phyloP scores from a whole-genome alignment of 2,329 filamentous ascomycete genomes.

The Emmonsiellopsis sp. region DNA sequence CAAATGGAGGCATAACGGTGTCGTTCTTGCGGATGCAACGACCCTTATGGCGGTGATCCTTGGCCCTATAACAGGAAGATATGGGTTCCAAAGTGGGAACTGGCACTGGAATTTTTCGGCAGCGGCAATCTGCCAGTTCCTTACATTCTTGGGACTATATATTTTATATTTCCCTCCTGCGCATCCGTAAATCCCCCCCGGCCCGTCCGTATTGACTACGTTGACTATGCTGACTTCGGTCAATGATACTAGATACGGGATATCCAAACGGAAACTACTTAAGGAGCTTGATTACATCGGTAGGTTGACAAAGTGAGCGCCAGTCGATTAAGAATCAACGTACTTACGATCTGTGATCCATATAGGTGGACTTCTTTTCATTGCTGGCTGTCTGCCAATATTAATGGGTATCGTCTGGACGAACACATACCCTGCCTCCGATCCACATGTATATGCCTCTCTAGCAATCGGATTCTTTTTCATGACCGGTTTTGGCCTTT shows the following conservation, averaged over 20 bases:
- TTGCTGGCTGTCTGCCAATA: constrained; percentile 26
- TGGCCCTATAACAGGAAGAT: constrained; percentile 37
- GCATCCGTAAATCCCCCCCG: constrained; percentile 24
- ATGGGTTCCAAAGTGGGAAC: constrained; percentile 25
- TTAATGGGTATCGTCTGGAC: constrained; percentile 34
- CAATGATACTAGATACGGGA: constrained; percentile 21
- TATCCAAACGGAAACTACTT: constrained; percentile 26
- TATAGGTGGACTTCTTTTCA: constrained; percentile 25
- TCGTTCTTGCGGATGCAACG: constrained; percentile 34
- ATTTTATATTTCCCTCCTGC: constrained; percentile 33
- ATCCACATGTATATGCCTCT: constrained; percentile 29
- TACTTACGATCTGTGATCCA: too few species aligned
- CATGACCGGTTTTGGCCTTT: constrained; percentile 29
- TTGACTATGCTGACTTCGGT: constrained; percentile 20
- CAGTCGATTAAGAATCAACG: too few species aligned
- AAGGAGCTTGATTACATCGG: constrained; percentile 33
- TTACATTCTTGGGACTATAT: constrained; percentile 36
- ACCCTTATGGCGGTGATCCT: constrained; percentile 39
- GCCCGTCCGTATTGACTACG: constrained; percentile 16
- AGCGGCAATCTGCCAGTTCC: constrained; percentile 33
- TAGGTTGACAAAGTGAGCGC: neutral
- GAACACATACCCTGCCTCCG: constrained; percentile 24
- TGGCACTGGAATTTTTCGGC: constrained; percentile 41
- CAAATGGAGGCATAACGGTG: constrained; percentile 39
- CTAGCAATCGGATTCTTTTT: constrained; percentile 27